Evolutionary conservation across 495 filamentous ascomycete species (phyloP).

Genomic region (Daldinia childiae): DNA sequence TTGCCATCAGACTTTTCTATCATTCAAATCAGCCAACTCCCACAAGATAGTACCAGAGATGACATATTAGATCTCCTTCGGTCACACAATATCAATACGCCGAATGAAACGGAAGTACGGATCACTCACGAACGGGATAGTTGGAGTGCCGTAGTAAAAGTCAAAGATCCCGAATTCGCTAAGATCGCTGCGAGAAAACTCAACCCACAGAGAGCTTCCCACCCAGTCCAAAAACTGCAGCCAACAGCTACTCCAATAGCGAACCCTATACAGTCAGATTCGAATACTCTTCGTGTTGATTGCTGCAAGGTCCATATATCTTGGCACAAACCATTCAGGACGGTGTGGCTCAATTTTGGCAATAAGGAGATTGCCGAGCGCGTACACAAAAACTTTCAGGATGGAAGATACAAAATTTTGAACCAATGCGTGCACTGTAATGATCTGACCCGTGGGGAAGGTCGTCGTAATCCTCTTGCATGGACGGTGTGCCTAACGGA

Average conservation of each 20-base stretch:
- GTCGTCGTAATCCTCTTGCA: background rate
- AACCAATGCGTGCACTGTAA: background rate
- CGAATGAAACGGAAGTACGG: background rate
- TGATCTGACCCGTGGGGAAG: background rate
- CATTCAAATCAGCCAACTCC: conserved; percentile 43
- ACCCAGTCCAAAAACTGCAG: background rate
- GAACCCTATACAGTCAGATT: conserved; percentile 28
- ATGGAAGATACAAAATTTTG: conserved; percentile 30
- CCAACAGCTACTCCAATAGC: conserved; percentile 23
- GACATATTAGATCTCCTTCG: conserved; percentile 28
- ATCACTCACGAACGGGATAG: background rate
- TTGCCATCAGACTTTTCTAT: conserved; percentile 46
- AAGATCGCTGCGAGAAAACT: conserved; percentile 1
- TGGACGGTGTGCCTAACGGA: conserved; percentile 45
- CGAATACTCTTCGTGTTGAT: conserved; percentile 40
- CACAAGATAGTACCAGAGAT: conserved; percentile 22
- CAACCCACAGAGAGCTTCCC: background rate
- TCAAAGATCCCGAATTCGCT: conserved; percentile 42
- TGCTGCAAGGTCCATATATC: conserved; percentile 46
- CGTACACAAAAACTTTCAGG: conserved; percentile 27
- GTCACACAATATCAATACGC: background rate
- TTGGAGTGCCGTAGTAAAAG: conserved; percentile 33
- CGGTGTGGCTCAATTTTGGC: conserved; percentile 46
- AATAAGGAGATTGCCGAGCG: conserved; percentile 21
- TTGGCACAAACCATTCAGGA: conserved; percentile 44